Percentiles rank a stretch among this genome's conserved stretches.
phyloP scores from a whole-genome alignment of 2,329 filamentous ascomycete genomes.

The Tolypocladium guangdongense region DNA sequence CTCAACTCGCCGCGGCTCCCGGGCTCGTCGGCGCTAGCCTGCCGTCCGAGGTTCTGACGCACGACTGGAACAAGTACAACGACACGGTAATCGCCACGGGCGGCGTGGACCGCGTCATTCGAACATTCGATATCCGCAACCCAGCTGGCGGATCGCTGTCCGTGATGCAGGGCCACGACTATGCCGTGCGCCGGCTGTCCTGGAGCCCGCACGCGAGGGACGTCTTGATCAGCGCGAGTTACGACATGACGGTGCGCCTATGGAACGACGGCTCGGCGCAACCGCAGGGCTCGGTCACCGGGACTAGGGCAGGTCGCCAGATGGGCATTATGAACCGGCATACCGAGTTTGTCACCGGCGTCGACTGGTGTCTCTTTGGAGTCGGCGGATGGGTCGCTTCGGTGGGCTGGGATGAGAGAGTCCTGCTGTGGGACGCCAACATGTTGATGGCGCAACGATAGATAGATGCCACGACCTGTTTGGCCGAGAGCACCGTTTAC shows the following conservation, averaged over 20 bases:
- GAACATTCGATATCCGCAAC: conserved; percentile 82
- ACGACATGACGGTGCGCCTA: conserved; percentile 94
- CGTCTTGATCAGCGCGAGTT: conserved; percentile 77
- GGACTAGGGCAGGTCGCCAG: conserved; percentile 50
- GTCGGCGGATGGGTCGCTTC: conserved; percentile 92
- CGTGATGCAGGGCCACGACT: conserved; percentile 75
- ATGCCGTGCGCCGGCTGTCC: conserved; percentile 72
- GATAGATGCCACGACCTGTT: neutral
- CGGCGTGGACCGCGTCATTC: conserved; percentile 77
- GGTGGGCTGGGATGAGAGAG: conserved; percentile 84
- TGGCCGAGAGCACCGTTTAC: neutral
- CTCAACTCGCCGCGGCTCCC: conserved; percentile 26
- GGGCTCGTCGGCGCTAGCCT: conserved; percentile 29
- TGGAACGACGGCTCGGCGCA: conserved; percentile 66
- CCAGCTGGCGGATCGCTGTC: conserved; percentile 61
- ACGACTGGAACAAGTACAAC: conserved; percentile 99
- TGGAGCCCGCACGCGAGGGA: conserved; percentile 95
- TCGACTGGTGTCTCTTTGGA: conserved; percentile 97
- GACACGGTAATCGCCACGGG: conserved; percentile 75
- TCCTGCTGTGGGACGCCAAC: conserved; percentile 85
- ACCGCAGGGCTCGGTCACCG: conserved; percentile 21
- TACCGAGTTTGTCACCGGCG: conserved; percentile 90
- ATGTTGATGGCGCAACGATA: conserved; percentile 25
- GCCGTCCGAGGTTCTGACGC: conserved; percentile 80
- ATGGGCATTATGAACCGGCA: conserved; percentile 83